Evolutionary conservation across 2,329 filamentous ascomycete species (phyloP).

Genomic region (Penicillium thymicola): DNA sequence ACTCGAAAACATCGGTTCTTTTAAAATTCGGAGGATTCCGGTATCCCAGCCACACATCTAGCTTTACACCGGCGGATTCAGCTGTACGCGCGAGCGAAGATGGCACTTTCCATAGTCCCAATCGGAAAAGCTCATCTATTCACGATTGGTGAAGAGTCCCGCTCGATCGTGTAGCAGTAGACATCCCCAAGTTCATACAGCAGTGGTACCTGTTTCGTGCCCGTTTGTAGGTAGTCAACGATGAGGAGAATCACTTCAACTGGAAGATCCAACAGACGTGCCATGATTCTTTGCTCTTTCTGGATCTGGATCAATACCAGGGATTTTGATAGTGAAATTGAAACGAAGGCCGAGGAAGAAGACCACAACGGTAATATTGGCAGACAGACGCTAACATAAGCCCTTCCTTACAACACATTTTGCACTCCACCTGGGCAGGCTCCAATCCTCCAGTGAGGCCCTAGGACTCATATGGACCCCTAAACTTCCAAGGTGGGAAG

Average conservation of each 20-base stretch:
- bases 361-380: not conserved
- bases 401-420: too few species aligned
- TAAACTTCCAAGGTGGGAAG: too few species aligned
- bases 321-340: not conserved
- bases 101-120: not conserved
- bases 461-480: too few species aligned
- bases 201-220: not conserved
- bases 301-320: not conserved
- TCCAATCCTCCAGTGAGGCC: not conserved
- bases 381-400: not conserved
- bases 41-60: slow-evolving; percentile 5
- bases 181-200: too few species aligned
- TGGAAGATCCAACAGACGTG: slow-evolving; percentile 8
- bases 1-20: not conserved
- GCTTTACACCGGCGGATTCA: slow-evolving; percentile 1
- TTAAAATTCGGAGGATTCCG: not conserved
- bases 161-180: too few species aligned
- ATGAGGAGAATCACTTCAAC: slow-evolving; percentile 6
- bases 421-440: not conserved
- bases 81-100: not conserved
- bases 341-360: not conserved
- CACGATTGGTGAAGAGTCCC: too few species aligned
- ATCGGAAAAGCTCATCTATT: not conserved
- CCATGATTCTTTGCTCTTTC: slow-evolving; percentile 1
- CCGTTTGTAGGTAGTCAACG: slow-evolving; percentile 4